Conservation (phyloP, 768 basidiomycete genomes). For the Lactifluus pinguis region DNA sequence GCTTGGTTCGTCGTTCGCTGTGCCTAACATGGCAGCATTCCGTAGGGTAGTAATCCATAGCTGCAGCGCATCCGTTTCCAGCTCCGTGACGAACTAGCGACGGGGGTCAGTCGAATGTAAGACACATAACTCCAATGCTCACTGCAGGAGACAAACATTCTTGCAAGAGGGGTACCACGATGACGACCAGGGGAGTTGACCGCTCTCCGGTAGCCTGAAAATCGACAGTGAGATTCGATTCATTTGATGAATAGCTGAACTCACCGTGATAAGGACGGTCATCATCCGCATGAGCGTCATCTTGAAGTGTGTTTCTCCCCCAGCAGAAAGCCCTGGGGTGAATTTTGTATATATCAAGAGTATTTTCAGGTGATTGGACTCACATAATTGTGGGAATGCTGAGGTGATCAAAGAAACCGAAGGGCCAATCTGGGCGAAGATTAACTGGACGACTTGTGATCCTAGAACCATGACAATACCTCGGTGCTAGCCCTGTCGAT, state of each 20-base stretch:
- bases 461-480: slow-evolving; percentile 23
- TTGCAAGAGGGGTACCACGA: slow-evolving; percentile 56
- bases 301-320: slow-evolving; percentile 65
- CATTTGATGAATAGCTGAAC: slow-evolving; percentile 12
- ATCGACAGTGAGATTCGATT: slow-evolving; percentile 1
- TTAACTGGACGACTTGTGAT: not conserved
- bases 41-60: slow-evolving; percentile 69
- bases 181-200: slow-evolving; percentile 42
- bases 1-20: slow-evolving; percentile 36
- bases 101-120: not conserved
- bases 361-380: slow-evolving; percentile 22
- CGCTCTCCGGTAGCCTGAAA: slow-evolving; percentile 56
- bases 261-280: slow-evolving; percentile 59
- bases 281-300: slow-evolving; percentile 59
- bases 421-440: slow-evolving; percentile 49
- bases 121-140: slow-evolving; percentile 24
- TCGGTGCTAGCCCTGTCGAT: slow-evolving; percentile 41
- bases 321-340: slow-evolving; percentile 55
- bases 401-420: slow-evolving; percentile 50
- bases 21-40: slow-evolving; percentile 48
- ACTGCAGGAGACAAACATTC: slow-evolving; percentile 48
- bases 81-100: slow-evolving; percentile 47
- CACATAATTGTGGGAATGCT: slow-evolving; percentile 67
- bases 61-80: slow-evolving; percentile 70
- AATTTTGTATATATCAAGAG: slow-evolving; percentile 16